Evolutionary conservation across 345 rosid species (phyloP), one percentile per base, ranked within the genome.

Genomic region (Gossypium anomalum): DNA sequence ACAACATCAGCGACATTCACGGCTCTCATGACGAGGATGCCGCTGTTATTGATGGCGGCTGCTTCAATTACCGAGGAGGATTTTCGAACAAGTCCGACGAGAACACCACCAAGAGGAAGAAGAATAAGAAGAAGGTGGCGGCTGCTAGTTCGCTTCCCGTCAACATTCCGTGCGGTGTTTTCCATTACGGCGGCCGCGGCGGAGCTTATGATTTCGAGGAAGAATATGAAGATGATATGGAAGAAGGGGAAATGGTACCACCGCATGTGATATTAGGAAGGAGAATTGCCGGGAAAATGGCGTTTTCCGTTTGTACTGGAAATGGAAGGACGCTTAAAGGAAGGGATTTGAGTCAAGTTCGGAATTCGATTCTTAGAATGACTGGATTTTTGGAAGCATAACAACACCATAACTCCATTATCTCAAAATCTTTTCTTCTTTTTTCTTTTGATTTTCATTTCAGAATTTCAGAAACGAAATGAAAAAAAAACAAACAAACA

Each of bases 291-390:
- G 75, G 85, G 67, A 88, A 91, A 79, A 87, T 94, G 91, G 93
- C 92, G 25, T 91, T 87, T 73, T 92, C 97, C 0, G 88, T 91
- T 67, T 83, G 90, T 53, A 77, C 91, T 5, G 96, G 97, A 23
- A 88, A 87, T 77, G 98, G 98, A 62, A 85, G 98, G 73, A 89
- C 87, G 15, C 88, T 94, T 12, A 92, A 89, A 71, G 98, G 98
- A 23, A 84, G 97, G 58, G 86, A 92, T 73, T 82, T 94, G 85
- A 86, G 92, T 16, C 84, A 82, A 75, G 93, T 92, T 61, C 80
- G 98, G 73, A 87, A 92, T 82, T 85, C 95, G 5, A 78, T 94
- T 77, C 91, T 94, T 51, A 77, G 93, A 67, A 79, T 91, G 92
- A 94, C 98, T 20, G 98, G 97, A 17, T 92, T 92, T 83, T 81